phyloP scores from a whole-genome alignment of 2,329 filamentous ascomycete genomes.

The Pyrenochaeta sp. region DNA sequence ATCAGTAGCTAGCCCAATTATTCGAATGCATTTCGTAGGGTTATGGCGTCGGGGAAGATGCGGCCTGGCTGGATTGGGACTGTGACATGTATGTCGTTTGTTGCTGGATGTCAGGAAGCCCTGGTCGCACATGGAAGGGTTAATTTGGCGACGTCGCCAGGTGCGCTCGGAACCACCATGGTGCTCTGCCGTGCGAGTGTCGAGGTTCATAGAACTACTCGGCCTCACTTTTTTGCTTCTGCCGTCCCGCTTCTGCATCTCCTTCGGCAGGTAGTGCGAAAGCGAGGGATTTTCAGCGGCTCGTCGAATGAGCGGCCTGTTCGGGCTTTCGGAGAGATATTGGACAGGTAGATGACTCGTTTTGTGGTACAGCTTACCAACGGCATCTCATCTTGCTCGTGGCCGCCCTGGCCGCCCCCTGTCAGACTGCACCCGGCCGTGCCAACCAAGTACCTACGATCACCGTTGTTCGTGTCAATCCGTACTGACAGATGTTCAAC shows the following conservation, averaged over 20 bases:
- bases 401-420: slow-evolving; percentile 23
- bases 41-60: slow-evolving; percentile 11
- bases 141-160: slow-evolving; percentile 6
- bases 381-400: slow-evolving; percentile 23
- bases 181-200: slow-evolving; percentile 26
- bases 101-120: slow-evolving; percentile 11
- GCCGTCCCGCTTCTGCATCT: slow-evolving; percentile 26
- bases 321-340: slow-evolving; percentile 31
- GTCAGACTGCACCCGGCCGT: slow-evolving; percentile 14
- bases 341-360: slow-evolving; percentile 3
- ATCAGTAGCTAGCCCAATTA: slow-evolving; percentile 40
- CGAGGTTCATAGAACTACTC: slow-evolving; percentile 1
- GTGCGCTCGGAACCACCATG: slow-evolving; percentile 19
- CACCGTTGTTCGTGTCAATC: slow-evolving; percentile 14
- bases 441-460: slow-evolving; percentile 16
- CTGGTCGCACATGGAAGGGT: slow-evolving; percentile 13
- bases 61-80: slow-evolving; percentile 13
- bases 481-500: slow-evolving; percentile 15
- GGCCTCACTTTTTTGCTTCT: slow-evolving; percentile 27
- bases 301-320: slow-evolving; percentile 13
- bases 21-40: slow-evolving; percentile 37
- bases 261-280: slow-evolving; percentile 7
- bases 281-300: not conserved
- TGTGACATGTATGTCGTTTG: slow-evolving; percentile 16
- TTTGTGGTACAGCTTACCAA: slow-evolving; percentile 15